Base-by-base conservation (phyloP, 2,329 filamentous ascomycete species). In the Hypoxylon sp. region DNA sequence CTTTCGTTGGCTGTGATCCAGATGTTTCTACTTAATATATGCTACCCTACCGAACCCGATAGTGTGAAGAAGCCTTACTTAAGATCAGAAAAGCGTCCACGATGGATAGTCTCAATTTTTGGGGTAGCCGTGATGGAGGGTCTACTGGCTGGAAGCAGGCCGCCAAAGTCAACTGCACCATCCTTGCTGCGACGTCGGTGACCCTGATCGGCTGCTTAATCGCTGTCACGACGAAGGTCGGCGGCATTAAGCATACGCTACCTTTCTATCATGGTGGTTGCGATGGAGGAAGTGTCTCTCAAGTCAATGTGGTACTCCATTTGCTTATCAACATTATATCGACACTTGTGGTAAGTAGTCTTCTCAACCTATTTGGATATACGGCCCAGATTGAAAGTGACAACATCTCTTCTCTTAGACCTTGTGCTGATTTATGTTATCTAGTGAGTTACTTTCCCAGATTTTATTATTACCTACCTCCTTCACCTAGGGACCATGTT, bases 311-410 rank as follows among this genome's bases (percentile, higher is more conserved):
- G 33, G 51, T 44, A 5, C 66, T 74, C 5, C 72, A 74, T 61
- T 52, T 74, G 31, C 29, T 73, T 10, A 72, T 74, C 47, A 74
- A 74, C 22, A 39, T 73, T 5, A 42, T 71, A n/a, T 74, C 73
- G 22, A 73, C 73, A 26, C 48, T 71, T 5, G 67, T 74, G 71
- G 73, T 74, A 39, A 71, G 67, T 59, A 14, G 50, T 52, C n/a
- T 24, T 47, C 46, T 44, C 11, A 19, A 22, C 11, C 8, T 46
- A 17, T 14, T 11, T 55, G 14, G 14, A 44, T 11, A 10, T 6
- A 10, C 6, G 17, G 14, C 24, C 22, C 22, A 8, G 13, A 14
- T 11, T 33, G 5, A 5, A 11, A 13, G 8, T 2, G 13, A 2
- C 3, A 9, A 19, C 14, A 8, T 29, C 42, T 44, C n/a, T 31